Evolutionary conservation across 2,329 filamentous ascomycete species (phyloP), one percentile per base, ranked within the genome.

Genomic region (Aspergillus tamarii): DNA sequence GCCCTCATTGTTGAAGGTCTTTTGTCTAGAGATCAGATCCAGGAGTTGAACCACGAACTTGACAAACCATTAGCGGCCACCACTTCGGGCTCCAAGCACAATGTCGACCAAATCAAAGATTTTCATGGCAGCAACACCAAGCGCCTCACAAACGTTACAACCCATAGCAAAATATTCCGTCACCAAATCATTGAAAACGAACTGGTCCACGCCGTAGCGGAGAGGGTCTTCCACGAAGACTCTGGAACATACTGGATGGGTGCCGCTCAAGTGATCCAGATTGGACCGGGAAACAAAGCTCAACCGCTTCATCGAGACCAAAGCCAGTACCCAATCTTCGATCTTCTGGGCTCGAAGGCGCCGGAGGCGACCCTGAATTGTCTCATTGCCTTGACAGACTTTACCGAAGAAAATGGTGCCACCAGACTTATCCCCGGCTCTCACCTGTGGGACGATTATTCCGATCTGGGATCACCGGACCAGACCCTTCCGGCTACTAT

Each of bases 341-440:
- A 30, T 43, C 26, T 26, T 2, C 9, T 55, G 26, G 61, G 57
- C 9, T 26, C 19, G 8, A 45, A 45, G 41, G 41, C 34, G 7
- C 41, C 54, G 7, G 64, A 70, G 53, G 61, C 56, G 14, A 56
- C 12, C 10, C 19, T 68, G 52, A 69, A 69, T 23, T 70, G 64
- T 60, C 57, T 69, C 32, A 53, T 66, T 16, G 65, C 61, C 26
- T 45, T 63, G 39, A 62, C 50, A 21, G 56, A 59, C 4, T 63
- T 59, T 30, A 63, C 56, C 23, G 61, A 58, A 4, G 57, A 60
- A 21, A 59, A 59, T 28, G 61, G 61, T 10, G 61, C 61, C 6
- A 63, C 61, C 4, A 10, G 61, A 28, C 57, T 50, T 12, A 55
- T 63, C 8, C 61, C 61, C 8, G 36, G 30, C 16, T 32, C 21